phyloP scores from a whole-genome alignment of 257 asterid genomes.

The Forsythia viridissima region DNA sequence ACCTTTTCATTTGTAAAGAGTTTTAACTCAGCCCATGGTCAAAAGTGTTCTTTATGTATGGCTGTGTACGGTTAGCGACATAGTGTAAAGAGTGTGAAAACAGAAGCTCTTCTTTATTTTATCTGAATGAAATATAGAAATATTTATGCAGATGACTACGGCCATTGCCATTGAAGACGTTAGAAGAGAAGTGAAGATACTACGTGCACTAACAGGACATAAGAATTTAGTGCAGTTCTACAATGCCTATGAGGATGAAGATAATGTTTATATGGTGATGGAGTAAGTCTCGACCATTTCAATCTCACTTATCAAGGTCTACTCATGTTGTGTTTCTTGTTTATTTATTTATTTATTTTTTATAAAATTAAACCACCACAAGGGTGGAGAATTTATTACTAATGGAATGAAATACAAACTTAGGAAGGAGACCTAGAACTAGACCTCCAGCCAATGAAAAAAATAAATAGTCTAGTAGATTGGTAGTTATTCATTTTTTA shows the following conservation, averaged over 20 bases:
- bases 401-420: neutral
- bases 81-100: neutral
- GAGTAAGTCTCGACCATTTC: conserved; percentile 52
- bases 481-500: neutral
- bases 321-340: conserved; percentile 7
- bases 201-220: conserved; percentile 57
- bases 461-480: neutral
- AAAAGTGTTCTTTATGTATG: neutral
- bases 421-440: neutral
- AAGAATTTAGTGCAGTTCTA: conserved; percentile 56
- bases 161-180: conserved; percentile 60
- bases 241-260: conserved; percentile 62
- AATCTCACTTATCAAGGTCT: neutral
- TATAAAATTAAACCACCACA: neutral
- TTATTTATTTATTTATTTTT: neutral
- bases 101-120: neutral
- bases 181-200: conserved; percentile 64
- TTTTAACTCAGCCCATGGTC: neutral
- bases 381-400: neutral
- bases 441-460: neutral
- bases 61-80: neutral
- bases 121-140: neutral
- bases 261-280: conserved; percentile 58
- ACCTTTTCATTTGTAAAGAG: neutral
- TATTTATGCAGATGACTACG: conserved; percentile 54